Evolutionary conservation across 106 monocot species (phyloP).

Genomic region (Acorus gramineus): DNA sequence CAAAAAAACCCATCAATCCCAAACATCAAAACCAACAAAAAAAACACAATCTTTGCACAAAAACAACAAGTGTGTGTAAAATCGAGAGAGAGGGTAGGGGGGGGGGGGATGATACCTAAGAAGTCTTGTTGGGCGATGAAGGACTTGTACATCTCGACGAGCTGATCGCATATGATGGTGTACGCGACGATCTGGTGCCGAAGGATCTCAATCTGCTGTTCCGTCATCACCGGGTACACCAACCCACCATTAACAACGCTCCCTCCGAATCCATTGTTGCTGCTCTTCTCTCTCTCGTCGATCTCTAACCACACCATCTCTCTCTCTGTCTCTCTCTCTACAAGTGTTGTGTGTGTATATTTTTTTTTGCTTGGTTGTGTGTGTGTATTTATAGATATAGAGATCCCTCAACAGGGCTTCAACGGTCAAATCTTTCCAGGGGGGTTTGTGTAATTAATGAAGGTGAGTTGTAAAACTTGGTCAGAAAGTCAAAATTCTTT

Average conservation of each 20-base stretch:
- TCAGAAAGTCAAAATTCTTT: no score
- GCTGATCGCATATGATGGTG: conserved; percentile 59
- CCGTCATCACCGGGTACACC: conserved; percentile 55
- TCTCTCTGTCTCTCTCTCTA: no score
- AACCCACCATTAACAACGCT: conserved; percentile 11
- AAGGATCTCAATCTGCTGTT: conserved; percentile 73
- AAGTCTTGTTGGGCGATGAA: conserved; percentile 39
- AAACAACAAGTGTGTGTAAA: no score
- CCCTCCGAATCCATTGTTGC: not conserved
- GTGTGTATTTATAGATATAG: no score
- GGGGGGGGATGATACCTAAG: conserved; percentile 34
- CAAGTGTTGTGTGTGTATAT: no score
- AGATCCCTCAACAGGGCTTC: no score
- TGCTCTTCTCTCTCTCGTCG: not conserved
- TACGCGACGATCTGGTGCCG: conserved; percentile 65
- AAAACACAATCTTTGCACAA: not conserved
- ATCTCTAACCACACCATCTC: not conserved
- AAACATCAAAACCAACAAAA: not conserved
- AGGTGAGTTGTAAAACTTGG: no score
- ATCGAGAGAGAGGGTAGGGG: not conserved
- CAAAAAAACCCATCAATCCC: not conserved
- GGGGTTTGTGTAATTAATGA: no score
- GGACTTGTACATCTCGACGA: conserved; percentile 56
- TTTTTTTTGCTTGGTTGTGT: no score
- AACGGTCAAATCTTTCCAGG: no score